Evolutionary conservation across 2,329 filamentous ascomycete genomes (phyloP), one percentile per base, ranked within the genome.

Genomic region (Pyricularia grisea): DNA sequence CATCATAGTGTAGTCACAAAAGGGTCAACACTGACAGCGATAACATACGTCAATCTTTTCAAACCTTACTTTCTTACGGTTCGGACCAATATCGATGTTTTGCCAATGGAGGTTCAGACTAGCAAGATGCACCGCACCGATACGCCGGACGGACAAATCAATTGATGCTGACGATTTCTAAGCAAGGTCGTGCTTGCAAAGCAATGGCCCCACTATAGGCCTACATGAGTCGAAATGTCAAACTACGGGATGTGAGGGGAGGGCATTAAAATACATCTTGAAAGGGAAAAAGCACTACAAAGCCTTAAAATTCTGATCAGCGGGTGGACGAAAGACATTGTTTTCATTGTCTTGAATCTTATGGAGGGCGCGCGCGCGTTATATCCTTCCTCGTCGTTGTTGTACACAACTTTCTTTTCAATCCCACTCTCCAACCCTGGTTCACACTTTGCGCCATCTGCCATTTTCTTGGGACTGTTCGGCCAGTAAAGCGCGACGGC

Each of bases 161-260:
- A 6, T 61, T 61, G 23, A 61, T 61, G 58, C n/a, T 27, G 42
- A 25, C 58, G 58, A 61, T 61, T 61, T 61, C 70, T 71, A 71
- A 71, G 70, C 70, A 71, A 60, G 42, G 1, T 33, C 14, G 23
- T 20, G 12, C 55, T 66, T 66, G n/a, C 7, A 20, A 23, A 42
- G 25, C 65, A n/a, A 28, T n/a, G 25, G 58, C 58, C 58, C 58
- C 58, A 61, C 58, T 27, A 25, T 17, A 65, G 42, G 58, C 11
- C n/a, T 27, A 27, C 58, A 61, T 61, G 58, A 61, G 25, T 61
- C 58, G 58, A 61, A 61, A 14, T 61, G 23, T 61, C 58, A 61
- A 5, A 61, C 58, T 61, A 60, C n/a, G 58, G 25, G 10, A 61
- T 61, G n/a, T 23, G 23, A 27, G 7, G 42, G 42, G 42, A 50